A percentile compares a stretch with the other conserved stretches of the same genome.
Evolutionary conservation across 1,139 yeast species (phyloP).

Genomic region (Candida albicans): DNA sequence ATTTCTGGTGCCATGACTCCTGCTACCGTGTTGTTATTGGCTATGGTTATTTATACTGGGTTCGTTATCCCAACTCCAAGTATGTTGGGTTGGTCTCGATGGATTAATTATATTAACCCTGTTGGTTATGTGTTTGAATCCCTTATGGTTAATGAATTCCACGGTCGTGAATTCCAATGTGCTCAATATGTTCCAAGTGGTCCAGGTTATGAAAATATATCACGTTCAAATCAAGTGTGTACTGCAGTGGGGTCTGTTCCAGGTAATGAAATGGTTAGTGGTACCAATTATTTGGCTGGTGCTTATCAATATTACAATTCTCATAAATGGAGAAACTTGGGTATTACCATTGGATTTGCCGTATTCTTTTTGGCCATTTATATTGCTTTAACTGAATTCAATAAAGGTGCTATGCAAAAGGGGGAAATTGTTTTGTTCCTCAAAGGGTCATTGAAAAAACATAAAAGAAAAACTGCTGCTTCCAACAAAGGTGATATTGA

Average conservation of each 20-base stretch:
- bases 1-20: conserved; percentile 60
- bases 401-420: conserved; percentile 76
- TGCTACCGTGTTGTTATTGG: conserved; percentile 54
- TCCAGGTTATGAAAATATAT: conserved; percentile 24
- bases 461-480: conserved; percentile 1
- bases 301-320: conserved; percentile 50
- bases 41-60: conserved; percentile 57
- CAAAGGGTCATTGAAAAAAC: conserved; percentile 15
- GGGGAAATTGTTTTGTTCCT: conserved; percentile 75
- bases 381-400: conserved; percentile 58
- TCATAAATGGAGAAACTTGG: conserved; percentile 85
- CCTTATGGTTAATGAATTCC: conserved; percentile 56
- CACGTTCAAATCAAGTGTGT: conserved; percentile 50
- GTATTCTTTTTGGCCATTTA: conserved; percentile 57
- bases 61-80: conserved; percentile 55
- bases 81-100: conserved; percentile 64
- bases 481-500: conserved; percentile 6
- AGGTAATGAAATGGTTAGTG: conserved; percentile 55
- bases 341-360: conserved; percentile 60
- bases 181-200: conserved; percentile 50
- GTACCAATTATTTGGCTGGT: conserved; percentile 53
- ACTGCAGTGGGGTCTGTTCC: conserved; percentile 61
- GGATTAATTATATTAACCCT: conserved; percentile 62
- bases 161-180: conserved; percentile 50
- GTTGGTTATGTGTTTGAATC: conserved; percentile 56